Evolutionary conservation across 768 basidiomycete genomes (phyloP), one percentile per base, ranked within the genome.

Genomic region (Gloeophyllum trabeum): DNA sequence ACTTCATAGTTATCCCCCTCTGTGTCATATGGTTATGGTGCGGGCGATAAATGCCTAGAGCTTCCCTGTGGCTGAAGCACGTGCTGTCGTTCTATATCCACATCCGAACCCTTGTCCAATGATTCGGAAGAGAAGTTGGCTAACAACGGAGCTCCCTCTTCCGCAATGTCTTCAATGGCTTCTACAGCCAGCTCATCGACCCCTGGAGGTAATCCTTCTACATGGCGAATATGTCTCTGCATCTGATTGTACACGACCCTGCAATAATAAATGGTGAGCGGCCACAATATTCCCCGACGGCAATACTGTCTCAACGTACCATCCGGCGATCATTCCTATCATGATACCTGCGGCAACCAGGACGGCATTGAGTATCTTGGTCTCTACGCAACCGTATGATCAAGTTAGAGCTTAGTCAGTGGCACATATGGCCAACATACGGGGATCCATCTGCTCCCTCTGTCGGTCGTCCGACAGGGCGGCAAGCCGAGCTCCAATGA

Each of bases 401-500:
- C n/a, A n/a, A 25, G n/a, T n/a, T n/a, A n/a, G n/a, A n/a, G n/a
- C n/a, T n/a, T n/a, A n/a, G n/a, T n/a, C n/a, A n/a, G n/a, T n/a
- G n/a, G n/a, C n/a, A n/a, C n/a, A n/a, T n/a, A n/a, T n/a, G n/a
- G n/a, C n/a, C n/a, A 46, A 54, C 70, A 43, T 65, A 84, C 84
- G 69, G 19, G 74, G 70, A 53, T 90, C 86, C 86, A 90, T 90
- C 32, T 75, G 62, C 28, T 62, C 69, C 35, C 88, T 72, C 46
- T 79, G 75, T 50, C 81, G 71, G 25, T 83, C 84, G 50, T 91
- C 88, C 6, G 87, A 81, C 13, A 91, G 62, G 7, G 65, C 65
- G 30, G 82, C 83, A 34, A 89, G 73, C 21, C 75, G 75, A 2
- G 81, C 80, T 2, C 88, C 89, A 40, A 90, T 76, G 59, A 89